Evolutionary conservation across 1,284 basidiomycete genomes (phyloP), one percentile per base, ranked within the genome.

Genomic region (Ustilago xerochloae): DNA sequence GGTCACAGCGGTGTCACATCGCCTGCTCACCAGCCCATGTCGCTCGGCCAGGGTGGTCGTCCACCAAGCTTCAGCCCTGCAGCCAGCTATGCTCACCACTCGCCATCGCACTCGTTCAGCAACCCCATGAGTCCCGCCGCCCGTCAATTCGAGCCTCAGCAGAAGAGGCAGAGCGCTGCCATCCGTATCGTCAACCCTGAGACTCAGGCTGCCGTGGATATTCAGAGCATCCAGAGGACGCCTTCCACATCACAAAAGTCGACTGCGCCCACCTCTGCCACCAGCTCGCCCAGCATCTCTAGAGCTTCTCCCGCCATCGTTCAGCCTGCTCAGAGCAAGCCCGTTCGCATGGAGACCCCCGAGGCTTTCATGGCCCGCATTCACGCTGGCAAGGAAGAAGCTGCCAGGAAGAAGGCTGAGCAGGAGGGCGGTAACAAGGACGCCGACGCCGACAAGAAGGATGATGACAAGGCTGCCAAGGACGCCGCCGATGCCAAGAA

Each of bases 131-230:
- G 81, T 55, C 79, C 81, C 7, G 63, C 81, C 28, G 82, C 82
- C 16, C 75, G 79, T 24, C 75, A 80, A 50, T 84, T 84, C 53
- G 82, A 84, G 73, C 81, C 81, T 16, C 65, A 70, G 57, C 72
- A 76, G 47, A 84, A 82, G 77, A 68, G 80, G 29, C 69, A 68
- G 53, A 81, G 78, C 66, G 78, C 77, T 47, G 82, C 82, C 30
- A 81, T 84, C 48, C 77, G 76, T 47, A 84, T 84, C 52, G 82
- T 84, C 48, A 82, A 84, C 67, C 82, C 82, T 20, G 79, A 83
- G 46, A 84, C 82, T n/a, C 78, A 82, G 58, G 68, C 80, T 16
- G 68, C 79, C 32, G 63, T 84, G 38, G 81, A 83, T 35, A 48
- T 82, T 13, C 78, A 75, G 55, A 75, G 76, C 47, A 69, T 80